Conservation (phyloP, 768 basidiomycete genomes). For the Rhodotorula graminis region DNA sequence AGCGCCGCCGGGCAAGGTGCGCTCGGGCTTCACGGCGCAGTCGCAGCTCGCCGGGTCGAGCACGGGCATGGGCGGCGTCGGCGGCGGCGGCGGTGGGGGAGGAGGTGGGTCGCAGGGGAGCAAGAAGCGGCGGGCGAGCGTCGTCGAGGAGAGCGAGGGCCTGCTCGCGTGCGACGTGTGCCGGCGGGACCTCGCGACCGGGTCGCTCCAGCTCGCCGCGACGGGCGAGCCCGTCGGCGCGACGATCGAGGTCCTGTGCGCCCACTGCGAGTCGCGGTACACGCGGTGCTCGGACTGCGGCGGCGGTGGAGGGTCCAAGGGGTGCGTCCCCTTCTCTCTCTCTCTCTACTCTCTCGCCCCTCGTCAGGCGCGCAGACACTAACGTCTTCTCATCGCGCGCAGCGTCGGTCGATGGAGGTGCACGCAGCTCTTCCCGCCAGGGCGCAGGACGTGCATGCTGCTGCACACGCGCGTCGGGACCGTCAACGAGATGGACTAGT, state of each 20-base stretch:
- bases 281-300: slow-evolving; percentile 42
- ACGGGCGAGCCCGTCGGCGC: slow-evolving; percentile 21
- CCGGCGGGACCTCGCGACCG: slow-evolving; percentile 18
- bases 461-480: slow-evolving; percentile 32
- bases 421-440: slow-evolving; percentile 40
- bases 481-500: slow-evolving; percentile 36
- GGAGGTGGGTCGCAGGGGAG: background rate
- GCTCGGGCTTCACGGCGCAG: slow-evolving; percentile 15
- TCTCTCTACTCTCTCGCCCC: background rate
- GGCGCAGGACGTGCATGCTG: slow-evolving; percentile 38
- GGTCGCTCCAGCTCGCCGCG: background rate
- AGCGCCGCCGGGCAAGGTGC: slow-evolving; percentile 14
- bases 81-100: too few relatives aligned
- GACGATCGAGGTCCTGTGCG: slow-evolving; percentile 40
- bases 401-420: slow-evolving; percentile 41
- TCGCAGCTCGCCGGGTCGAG: background rate
- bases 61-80: too few relatives aligned
- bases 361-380: background rate
- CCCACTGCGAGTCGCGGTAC: slow-evolving; percentile 37
- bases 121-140: slow-evolving; percentile 27
- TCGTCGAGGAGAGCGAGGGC: slow-evolving; percentile 12
- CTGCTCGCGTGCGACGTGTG: slow-evolving; percentile 31
- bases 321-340: slow-evolving; percentile 12
- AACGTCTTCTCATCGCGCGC: background rate
- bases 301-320: slow-evolving; percentile 40